Base-by-base conservation (phyloP, 108 stramenopile genomes). In the Nannochloropsis salina region DNA sequence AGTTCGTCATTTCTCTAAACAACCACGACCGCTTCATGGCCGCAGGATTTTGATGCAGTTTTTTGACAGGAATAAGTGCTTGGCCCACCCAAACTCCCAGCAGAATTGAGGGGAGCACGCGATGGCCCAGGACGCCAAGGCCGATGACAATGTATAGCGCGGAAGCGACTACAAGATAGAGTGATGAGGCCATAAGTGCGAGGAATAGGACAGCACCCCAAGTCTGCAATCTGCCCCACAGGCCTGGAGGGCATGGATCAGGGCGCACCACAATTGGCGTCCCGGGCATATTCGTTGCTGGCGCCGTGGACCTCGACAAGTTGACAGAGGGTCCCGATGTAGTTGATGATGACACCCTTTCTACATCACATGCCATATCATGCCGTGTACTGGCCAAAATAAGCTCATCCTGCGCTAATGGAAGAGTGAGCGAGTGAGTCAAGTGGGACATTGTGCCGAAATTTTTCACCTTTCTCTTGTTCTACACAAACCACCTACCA, bases 111-210 rank as follows among this genome's bases (percentile, higher is more conserved):
- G 61, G 61, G 6, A 4, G n/a, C 15, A 74, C n/a, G 8, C 61
- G 6, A n/a, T 74, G 61, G 6, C 61, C 61, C 6, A 74, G n/a
- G 4, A 74, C 61, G 6, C 61, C 61, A 8, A 74, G n/a, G n/a
- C 61, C 61, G n/a, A 74, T 74, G 20, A 74, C 61, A n/a, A 74
- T 74, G 61, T 74, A 74, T n/a, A 74, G 61, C 61, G 61, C 61
- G 8, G 61, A 6, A 15, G 61, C 61, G 4, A 74, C n/a, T n/a
- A 74, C 61, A n/a, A 74, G 61, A n/a, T 74, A 74, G 20, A 74
- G 61, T n/a, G 61, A 74, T 3, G 61, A 74, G 4, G 20, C 61
- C 61, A 74, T 74, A n/a, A 74, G 61, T n/a, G 20, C 61, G 20
- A 74, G n/a, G n/a, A 74, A 74, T 74, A 74, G 6, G 20, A 74